Conservation (phyloP, 2,329 filamentous ascomycete species). For the Tolypocladium capitatum region DNA sequence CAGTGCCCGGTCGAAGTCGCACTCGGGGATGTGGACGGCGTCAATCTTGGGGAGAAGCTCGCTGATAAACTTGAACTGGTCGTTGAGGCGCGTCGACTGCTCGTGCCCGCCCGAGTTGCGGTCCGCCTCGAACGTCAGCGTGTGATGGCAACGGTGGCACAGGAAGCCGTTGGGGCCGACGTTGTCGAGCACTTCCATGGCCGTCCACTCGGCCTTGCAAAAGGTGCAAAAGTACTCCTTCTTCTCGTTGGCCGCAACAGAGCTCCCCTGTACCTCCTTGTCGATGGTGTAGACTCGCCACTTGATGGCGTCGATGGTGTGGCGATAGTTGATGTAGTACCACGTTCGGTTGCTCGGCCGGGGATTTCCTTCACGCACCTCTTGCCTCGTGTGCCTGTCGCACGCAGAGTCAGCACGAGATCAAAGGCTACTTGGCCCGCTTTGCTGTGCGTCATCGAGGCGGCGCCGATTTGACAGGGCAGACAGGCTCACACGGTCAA, state of each 20-base stretch:
- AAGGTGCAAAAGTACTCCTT: conserved; percentile 81
- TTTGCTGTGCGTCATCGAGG: neutral
- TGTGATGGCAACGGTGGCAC: conserved; percentile 63
- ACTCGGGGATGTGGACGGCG: conserved; percentile 57
- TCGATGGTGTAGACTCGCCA: conserved; percentile 83
- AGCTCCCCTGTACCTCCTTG: conserved; percentile 74
- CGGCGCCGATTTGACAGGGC: neutral
- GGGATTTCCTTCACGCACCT: conserved; percentile 67
- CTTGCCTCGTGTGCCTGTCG: conserved; percentile 46
- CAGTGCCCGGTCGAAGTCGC: conserved; percentile 59
- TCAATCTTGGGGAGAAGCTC: conserved; percentile 67
- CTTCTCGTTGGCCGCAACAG: conserved; percentile 67
- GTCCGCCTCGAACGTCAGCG: conserved; percentile 53
- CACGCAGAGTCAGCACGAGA: conserved; percentile 28
- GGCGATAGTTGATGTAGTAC: conserved; percentile 93
- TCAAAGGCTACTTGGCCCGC: neutral
- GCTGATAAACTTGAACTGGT: conserved; percentile 67
- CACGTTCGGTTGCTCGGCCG: conserved; percentile 79
- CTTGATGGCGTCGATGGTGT: conserved; percentile 91
- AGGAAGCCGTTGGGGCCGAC: conserved; percentile 59
- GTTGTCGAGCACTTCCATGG: conserved; percentile 76
- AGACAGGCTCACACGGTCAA: conserved; percentile 54
- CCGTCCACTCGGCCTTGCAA: conserved; percentile 78
- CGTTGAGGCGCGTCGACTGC: conserved; percentile 61
- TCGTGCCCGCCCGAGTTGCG: conserved; percentile 58